These are phyloP conservation scores for Cordyceps pruinosa DNA, from an alignment of 2,329 filamentous ascomycete genomes.

Conservation along the genomic window DNA sequence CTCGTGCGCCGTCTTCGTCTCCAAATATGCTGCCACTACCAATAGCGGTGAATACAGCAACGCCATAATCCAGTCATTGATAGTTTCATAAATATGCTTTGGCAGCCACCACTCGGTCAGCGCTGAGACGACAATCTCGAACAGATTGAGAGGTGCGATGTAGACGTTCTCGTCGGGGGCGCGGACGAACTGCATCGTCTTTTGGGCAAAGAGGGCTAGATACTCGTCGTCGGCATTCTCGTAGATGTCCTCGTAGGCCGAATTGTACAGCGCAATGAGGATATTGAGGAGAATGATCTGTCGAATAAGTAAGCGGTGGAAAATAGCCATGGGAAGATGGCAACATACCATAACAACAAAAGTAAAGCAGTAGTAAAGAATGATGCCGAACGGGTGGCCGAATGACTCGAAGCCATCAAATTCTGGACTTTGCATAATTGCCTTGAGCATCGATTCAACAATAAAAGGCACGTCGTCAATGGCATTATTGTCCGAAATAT, in stretches of 20 bases:
- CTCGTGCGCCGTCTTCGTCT: constrained; percentile 56
- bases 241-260: constrained; percentile 90
- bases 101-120: constrained; percentile 94
- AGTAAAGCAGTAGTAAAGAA: constrained; percentile 96
- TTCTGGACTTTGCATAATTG: constrained; percentile 85
- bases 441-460: constrained; percentile 76
- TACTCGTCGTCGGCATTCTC: constrained; percentile 93
- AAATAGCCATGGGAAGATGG: neutral
- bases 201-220: constrained; percentile 84
- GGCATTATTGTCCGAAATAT: constrained; percentile 68
- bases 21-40: constrained; percentile 66
- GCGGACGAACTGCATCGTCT: constrained; percentile 94
- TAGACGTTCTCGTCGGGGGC: constrained; percentile 98
- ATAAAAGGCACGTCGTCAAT: constrained; percentile 67
- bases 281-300: constrained; percentile 79
- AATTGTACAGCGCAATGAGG: constrained; percentile 94
- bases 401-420: constrained; percentile 86
- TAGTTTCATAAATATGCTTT: constrained; percentile 61
- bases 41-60: constrained; percentile 79
- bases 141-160: constrained; percentile 88
- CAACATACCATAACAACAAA: constrained; percentile 83
- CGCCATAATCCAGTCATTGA: constrained; percentile 88
- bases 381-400: constrained; percentile 83
- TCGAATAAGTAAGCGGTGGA: neutral
- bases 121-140: constrained; percentile 75